Conservation (phyloP, 192 early-diverging fungal genomes). For the Kickxella alabastrina region DNA sequence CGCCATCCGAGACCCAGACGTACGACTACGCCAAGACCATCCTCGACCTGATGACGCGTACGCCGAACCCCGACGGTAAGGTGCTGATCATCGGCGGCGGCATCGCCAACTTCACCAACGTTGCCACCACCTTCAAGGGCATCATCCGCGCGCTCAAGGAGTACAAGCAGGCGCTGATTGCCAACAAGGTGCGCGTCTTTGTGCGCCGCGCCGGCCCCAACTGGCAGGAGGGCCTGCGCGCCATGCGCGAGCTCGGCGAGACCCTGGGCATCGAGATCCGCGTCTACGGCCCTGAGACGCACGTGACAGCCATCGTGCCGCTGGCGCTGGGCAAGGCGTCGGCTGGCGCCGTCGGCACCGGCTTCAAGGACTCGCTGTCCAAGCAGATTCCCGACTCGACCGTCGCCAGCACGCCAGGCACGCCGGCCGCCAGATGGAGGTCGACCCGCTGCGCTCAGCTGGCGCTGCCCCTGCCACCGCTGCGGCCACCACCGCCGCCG, state of each 20-base stretch:
- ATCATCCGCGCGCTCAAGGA: constrained; percentile 91
- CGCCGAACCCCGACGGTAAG: constrained; percentile 83
- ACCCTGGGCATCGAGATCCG: constrained; percentile 90
- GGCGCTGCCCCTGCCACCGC: constrained; percentile 21
- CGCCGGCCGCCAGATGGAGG: constrained; percentile 42
- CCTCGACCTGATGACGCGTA: constrained; percentile 95
- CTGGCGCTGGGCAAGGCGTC: constrained; percentile 68
- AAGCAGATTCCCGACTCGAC: constrained; percentile 54
- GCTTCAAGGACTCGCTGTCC: constrained; percentile 56
- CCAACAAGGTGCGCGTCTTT: constrained; percentile 89
- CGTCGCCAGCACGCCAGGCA: constrained; percentile 45
- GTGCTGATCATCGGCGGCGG: constrained; percentile 98
- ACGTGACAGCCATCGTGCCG: constrained; percentile 98
- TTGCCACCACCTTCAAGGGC: constrained; percentile 98
- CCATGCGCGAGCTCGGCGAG: constrained; percentile 91
- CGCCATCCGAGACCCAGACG: constrained; percentile 98
- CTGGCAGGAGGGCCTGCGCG: constrained; percentile 97
- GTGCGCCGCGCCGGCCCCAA: constrained; percentile 98
- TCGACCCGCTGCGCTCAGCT: constrained; percentile 26
- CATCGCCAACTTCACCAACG: constrained; percentile 99
- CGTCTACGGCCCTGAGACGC: constrained; percentile 96
- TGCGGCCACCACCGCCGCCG: constrained; percentile 48
- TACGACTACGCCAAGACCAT: constrained; percentile 99
- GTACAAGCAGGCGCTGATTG: constrained; percentile 83
- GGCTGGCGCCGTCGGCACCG: constrained; percentile 55